phyloP scores from a whole-genome alignment of 176 grass and related monocot genomes.

The Eragrostis curvula region DNA sequence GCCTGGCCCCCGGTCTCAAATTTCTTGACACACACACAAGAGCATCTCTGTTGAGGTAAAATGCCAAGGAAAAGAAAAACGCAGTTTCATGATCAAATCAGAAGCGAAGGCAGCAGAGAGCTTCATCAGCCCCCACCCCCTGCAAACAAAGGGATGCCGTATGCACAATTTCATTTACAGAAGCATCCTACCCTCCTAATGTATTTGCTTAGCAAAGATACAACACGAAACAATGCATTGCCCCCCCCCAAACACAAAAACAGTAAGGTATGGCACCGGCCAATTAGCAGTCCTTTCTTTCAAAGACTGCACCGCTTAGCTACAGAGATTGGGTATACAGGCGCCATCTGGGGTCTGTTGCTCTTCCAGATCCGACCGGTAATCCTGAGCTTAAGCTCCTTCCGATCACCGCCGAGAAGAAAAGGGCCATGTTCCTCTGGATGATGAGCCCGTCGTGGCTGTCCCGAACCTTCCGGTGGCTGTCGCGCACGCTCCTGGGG shows the following conservation, averaged over 20 bases:
- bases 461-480: too few relatives aligned
- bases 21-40: too few relatives aligned
- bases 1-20: too few relatives aligned
- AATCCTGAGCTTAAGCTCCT: constrained; percentile 80
- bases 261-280: neutral
- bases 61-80: neutral
- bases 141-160: constrained; percentile 29
- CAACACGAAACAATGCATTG: constrained; percentile 32
- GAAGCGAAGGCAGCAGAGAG: constrained; percentile 1
- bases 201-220: constrained; percentile 33
- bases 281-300: too few relatives aligned
- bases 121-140: constrained; percentile 37
- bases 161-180: constrained; percentile 56
- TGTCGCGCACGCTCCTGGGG: too few relatives aligned
- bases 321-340: constrained; percentile 68
- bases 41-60: too few relatives aligned
- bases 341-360: constrained; percentile 60
- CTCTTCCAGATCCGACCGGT: constrained; percentile 80
- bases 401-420: constrained; percentile 81
- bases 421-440: constrained; percentile 90
- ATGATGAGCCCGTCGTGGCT: too few relatives aligned
- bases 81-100: constrained; percentile 12
- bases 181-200: constrained; percentile 48
- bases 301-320: constrained; percentile 35
- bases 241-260: constrained; percentile 23